Percentiles rank a stretch among this genome's conserved stretches.
phyloP scores from a whole-genome alignment of 2,329 filamentous ascomycete species.

The Microdochium trichocladiopsis region DNA sequence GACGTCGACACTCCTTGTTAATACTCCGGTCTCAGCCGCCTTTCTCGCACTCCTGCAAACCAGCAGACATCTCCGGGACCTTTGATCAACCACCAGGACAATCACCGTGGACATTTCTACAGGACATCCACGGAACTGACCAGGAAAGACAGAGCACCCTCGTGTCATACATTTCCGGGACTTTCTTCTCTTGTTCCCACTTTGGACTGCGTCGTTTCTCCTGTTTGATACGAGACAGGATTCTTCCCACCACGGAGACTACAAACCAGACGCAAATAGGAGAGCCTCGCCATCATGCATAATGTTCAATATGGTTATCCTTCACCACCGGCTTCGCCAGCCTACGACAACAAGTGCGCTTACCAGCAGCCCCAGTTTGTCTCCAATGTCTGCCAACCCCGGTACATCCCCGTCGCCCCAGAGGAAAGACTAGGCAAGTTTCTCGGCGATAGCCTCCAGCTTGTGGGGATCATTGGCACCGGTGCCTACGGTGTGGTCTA shows the following conservation, averaged over 20 bases:
- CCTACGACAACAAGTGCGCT: slow-evolving; percentile 42
- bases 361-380: slow-evolving; percentile 28
- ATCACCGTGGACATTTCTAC: slow-evolving; percentile 3
- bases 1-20: slow-evolving; percentile 29
- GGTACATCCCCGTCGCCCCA: slow-evolving; percentile 55
- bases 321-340: slow-evolving; percentile 50
- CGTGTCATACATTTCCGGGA: neutral
- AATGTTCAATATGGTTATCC: slow-evolving; percentile 52
- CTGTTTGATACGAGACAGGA: neutral
- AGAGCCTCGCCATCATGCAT: slow-evolving; percentile 42
- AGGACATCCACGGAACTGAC: neutral
- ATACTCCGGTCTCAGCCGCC: slow-evolving; percentile 5
- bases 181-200: slow-evolving; percentile 7
- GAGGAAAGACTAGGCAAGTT: slow-evolving; percentile 83
- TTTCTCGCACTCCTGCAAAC: neutral
- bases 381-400: slow-evolving; percentile 31
- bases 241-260: slow-evolving; percentile 1
- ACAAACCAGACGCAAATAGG: slow-evolving; percentile 13
- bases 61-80: slow-evolving; percentile 14
- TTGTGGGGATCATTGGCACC: slow-evolving; percentile 80
- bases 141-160: neutral
- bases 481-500: slow-evolving; percentile 98
- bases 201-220: neutral
- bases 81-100: slow-evolving; percentile 11
- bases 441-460: slow-evolving; percentile 74